Percentiles rank a stretch among this genome's conserved stretches.
Evolutionary conservation across 345 rosid genomes (phyloP).

Genomic region (Heritiera fomes): DNA sequence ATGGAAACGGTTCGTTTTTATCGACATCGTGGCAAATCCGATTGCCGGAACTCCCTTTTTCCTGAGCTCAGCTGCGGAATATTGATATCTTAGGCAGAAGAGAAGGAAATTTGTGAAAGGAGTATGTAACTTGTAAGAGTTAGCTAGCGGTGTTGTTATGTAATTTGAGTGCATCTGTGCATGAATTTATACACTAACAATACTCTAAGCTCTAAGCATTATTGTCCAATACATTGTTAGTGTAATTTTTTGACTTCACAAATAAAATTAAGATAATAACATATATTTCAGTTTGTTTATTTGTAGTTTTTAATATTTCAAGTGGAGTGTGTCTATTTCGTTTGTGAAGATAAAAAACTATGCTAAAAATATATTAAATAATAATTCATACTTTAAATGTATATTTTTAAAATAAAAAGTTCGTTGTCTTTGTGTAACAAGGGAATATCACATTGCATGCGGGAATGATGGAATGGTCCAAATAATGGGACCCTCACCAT

Average conservation of each 20-base stretch:
- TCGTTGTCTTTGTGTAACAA: slow-evolving; percentile 16
- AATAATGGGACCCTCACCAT: slow-evolving; percentile 19
- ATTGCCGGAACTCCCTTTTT: slow-evolving; percentile 3
- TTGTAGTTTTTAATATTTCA: no score
- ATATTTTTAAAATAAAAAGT: background rate
- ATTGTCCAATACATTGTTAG: no score
- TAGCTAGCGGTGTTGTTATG: slow-evolving; percentile 19
- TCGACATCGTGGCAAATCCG: slow-evolving; percentile 19
- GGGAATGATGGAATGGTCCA: slow-evolving; percentile 30
- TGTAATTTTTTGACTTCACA: no score
- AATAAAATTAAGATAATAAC: no score
- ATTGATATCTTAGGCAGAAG: background rate
- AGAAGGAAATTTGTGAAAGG: background rate
- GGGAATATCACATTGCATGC: slow-evolving; percentile 35
- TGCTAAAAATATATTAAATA: no score
- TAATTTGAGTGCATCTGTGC: slow-evolving; percentile 30
- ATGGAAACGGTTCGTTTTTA: slow-evolving; percentile 5
- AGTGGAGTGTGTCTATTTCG: no score
- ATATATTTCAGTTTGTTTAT: no score
- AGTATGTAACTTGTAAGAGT: background rate
- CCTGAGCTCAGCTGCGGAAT: slow-evolving; percentile 15
- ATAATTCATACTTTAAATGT: no score
- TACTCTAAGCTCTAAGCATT: no score
- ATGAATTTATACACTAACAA: background rate
- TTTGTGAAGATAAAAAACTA: no score